Evolutionary conservation across 176 grass and related monocot genomes (phyloP).

Genomic region (Rhipidocladum racemiflorum): DNA sequence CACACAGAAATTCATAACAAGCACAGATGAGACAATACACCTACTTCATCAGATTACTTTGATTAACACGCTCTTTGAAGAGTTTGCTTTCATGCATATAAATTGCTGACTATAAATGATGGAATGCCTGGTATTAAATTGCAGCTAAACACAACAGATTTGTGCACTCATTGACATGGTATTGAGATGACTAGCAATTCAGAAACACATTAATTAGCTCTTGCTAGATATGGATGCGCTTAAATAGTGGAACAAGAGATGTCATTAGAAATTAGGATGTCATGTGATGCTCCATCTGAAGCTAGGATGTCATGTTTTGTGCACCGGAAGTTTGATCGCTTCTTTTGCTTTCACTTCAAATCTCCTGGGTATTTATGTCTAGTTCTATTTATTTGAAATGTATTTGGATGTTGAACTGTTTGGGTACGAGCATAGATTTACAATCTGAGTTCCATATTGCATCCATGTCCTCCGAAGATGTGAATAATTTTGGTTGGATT

Average conservation of each 20-base stretch:
- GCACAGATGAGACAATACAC: not conserved
- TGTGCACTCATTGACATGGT: not conserved
- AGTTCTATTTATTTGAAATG: constrained; percentile 20
- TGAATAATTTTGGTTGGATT: not conserved
- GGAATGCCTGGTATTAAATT: not conserved
- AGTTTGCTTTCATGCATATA: not conserved
- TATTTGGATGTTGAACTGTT: constrained; percentile 1
- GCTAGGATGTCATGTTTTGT: too few species aligned
- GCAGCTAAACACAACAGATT: not conserved
- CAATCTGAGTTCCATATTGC: not conserved
- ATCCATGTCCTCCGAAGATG: not conserved
- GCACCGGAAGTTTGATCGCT: too few species aligned
- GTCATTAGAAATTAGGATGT: not conserved
- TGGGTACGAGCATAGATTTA: not conserved
- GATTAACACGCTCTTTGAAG: not conserved
- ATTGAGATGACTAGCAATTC: not conserved
- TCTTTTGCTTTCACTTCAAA: too few species aligned
- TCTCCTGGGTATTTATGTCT: not conserved
- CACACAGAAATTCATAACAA: not conserved
- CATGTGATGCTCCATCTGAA: too few species aligned
- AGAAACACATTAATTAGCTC: not conserved
- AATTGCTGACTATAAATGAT: not conserved
- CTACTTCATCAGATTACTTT: not conserved
- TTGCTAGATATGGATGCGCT: not conserved
- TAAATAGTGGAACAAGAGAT: not conserved